Evolutionary conservation across 1,284 basidiomycete genomes (phyloP).

Genomic region (Pseudozyma hubeiensis): DNA sequence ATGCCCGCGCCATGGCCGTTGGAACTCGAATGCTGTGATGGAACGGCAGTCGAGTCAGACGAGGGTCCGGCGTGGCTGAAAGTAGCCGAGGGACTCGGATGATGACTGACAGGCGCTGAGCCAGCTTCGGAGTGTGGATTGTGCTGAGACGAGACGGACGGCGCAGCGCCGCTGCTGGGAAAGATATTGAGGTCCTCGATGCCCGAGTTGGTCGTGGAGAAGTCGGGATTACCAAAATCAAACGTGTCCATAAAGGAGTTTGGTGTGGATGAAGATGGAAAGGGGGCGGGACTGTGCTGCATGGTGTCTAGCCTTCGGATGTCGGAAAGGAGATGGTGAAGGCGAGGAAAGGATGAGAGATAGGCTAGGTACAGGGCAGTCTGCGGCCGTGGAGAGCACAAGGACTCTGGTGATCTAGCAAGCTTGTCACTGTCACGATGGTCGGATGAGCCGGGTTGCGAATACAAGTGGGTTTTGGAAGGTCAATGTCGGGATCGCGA

Average conservation of each 20-base stretch:
- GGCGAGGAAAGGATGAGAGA: not conserved
- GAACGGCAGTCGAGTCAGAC: slow-evolving; percentile 12
- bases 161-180: slow-evolving; percentile 11
- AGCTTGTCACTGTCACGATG: not conserved
- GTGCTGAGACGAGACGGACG: slow-evolving; percentile 20
- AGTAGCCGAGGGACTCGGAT: slow-evolving; percentile 41
- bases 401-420: not conserved
- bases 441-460: not conserved
- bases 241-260: slow-evolving; percentile 59
- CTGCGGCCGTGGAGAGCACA: not conserved
- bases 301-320: slow-evolving; percentile 11
- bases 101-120: slow-evolving; percentile 44
- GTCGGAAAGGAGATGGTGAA: not conserved
- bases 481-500: too few relatives aligned
- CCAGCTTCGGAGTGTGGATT: slow-evolving; percentile 34
- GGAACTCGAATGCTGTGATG: slow-evolving; percentile 9
- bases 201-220: slow-evolving; percentile 40
- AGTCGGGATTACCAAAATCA: slow-evolving; percentile 54
- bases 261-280: slow-evolving; percentile 38
- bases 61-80: slow-evolving; percentile 6
- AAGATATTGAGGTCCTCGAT: slow-evolving; percentile 55
- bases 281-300: slow-evolving; percentile 45
- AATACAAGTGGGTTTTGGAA: not conserved
- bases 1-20: slow-evolving; percentile 6
- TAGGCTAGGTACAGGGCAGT: not conserved